Conservation (phyloP, 2,329 filamentous ascomycete genomes). For the Apiospora koreana region DNA sequence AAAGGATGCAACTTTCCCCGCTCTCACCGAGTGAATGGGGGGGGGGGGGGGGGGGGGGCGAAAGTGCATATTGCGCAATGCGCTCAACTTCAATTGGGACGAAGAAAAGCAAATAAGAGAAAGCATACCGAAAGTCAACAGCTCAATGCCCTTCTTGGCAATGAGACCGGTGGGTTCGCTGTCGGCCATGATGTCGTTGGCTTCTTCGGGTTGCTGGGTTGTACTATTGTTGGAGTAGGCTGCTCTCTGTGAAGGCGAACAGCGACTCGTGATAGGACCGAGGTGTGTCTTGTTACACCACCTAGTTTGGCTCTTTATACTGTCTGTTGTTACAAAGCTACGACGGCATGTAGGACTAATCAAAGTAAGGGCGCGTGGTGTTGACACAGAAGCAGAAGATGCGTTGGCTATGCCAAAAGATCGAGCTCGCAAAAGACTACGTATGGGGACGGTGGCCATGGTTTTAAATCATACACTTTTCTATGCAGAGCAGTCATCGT, state of each 20-base stretch:
- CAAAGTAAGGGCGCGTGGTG: background rate
- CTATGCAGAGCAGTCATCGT: background rate
- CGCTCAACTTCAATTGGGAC: background rate
- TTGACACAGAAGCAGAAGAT: background rate
- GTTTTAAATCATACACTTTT: background rate
- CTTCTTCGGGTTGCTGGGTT: background rate
- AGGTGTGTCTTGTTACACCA: background rate
- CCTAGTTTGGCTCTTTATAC: background rate
- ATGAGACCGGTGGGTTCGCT: slow-evolving; percentile 55
- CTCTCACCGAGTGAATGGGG: background rate
- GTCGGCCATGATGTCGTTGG: slow-evolving; percentile 28
- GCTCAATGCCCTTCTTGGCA: slow-evolving; percentile 64
- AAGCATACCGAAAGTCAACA: slow-evolving; percentile 53
- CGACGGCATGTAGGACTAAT: background rate
- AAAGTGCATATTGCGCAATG: background rate
- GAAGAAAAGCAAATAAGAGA: background rate
- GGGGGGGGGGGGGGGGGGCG: background rate
- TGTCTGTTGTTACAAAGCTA: background rate
- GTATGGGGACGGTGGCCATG: background rate
- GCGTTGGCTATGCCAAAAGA: background rate
- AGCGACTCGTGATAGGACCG: background rate
- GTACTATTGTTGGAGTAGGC: slow-evolving; percentile 14
- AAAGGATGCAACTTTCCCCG: background rate
- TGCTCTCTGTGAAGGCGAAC: background rate
- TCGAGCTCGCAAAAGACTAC: background rate